phyloP scores from a whole-genome alignment of 176 grass and related monocot genomes.

The Thalia dealbata region DNA sequence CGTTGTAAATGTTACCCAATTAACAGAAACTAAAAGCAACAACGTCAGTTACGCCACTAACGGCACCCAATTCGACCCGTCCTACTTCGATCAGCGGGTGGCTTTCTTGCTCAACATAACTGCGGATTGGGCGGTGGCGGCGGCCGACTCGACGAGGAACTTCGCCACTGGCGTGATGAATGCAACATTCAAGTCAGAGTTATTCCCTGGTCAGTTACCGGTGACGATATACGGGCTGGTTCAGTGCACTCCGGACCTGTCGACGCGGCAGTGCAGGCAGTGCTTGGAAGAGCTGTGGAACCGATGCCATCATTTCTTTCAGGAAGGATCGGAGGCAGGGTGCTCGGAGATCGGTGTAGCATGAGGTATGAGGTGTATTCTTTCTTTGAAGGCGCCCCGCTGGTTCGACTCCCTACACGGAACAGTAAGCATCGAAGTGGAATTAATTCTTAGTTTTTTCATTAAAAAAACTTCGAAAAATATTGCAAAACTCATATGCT shows the following conservation, averaged over 20 bases:
- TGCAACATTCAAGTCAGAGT: not conserved
- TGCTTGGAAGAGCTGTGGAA: constrained; percentile 23
- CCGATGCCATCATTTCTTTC: not conserved
- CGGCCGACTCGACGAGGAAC: not conserved
- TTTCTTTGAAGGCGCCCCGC: constrained; percentile 19
- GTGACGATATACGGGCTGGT: constrained; percentile 14
- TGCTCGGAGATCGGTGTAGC: constrained; percentile 16
- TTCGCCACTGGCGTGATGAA: constrained; percentile 28
- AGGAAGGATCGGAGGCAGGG: constrained; percentile 8
- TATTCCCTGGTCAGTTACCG: too few relatives aligned
- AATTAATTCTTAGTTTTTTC: too few relatives aligned
- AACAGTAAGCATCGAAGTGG: too few relatives aligned
- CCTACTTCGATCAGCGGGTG: not conserved
- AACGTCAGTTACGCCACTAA: too few relatives aligned
- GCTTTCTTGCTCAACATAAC: constrained; percentile 10
- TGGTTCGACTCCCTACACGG: not conserved
- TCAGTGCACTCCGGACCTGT: constrained; percentile 38
- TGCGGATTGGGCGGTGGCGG: constrained; percentile 18
- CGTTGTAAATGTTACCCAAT: too few relatives aligned
- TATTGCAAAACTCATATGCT: too few relatives aligned
- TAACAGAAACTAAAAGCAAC: too few relatives aligned
- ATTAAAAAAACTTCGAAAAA: too few relatives aligned
- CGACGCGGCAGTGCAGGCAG: not conserved
- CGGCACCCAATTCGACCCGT: not conserved
- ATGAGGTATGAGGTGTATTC: constrained; percentile 20